These are phyloP conservation scores for Cantharellus cinnabarinus DNA, from an alignment of 768 basidiomycete genomes.

Conservation along the genomic window DNA sequence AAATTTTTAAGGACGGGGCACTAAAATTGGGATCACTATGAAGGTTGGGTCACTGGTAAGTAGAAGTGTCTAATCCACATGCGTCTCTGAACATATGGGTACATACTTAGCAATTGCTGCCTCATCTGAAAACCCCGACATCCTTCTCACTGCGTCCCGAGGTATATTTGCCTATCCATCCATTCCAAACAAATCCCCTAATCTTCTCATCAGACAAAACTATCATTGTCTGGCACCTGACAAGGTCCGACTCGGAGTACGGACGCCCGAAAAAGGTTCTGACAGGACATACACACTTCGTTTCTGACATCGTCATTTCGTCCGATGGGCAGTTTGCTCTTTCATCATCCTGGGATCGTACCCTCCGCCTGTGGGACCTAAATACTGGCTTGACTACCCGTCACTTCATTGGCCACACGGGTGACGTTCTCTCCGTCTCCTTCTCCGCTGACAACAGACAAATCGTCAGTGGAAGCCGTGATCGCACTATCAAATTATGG, in stretches of 20 bases:
- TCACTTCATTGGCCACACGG: conserved; percentile 93
- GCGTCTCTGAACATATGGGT: neutral
- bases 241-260: conserved; percentile 76
- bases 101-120: conserved; percentile 60
- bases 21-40: neutral
- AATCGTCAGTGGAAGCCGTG: conserved; percentile 95
- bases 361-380: conserved; percentile 97
- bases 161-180: conserved; percentile 28
- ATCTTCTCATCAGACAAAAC: conserved; percentile 62
- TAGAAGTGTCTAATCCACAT: neutral
- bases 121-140: conserved; percentile 95
- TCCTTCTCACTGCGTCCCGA: conserved; percentile 95
- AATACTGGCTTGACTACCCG: conserved; percentile 94
- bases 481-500: conserved; percentile 97
- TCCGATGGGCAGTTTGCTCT: conserved; percentile 99
- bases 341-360: conserved; percentile 99
- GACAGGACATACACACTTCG: conserved; percentile 98
- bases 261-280: conserved; percentile 96
- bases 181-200: neutral
- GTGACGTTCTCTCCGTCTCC: conserved; percentile 95
- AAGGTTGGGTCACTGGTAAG: neutral
- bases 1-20: neutral
- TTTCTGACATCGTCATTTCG: conserved; percentile 95
- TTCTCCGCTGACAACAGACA: conserved; percentile 99
- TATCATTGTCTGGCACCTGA: conserved; percentile 98